These are phyloP conservation scores for Colletotrichum euphorbiae DNA, from an alignment of 2,329 filamentous ascomycete species.

Conservation along the genomic window DNA sequence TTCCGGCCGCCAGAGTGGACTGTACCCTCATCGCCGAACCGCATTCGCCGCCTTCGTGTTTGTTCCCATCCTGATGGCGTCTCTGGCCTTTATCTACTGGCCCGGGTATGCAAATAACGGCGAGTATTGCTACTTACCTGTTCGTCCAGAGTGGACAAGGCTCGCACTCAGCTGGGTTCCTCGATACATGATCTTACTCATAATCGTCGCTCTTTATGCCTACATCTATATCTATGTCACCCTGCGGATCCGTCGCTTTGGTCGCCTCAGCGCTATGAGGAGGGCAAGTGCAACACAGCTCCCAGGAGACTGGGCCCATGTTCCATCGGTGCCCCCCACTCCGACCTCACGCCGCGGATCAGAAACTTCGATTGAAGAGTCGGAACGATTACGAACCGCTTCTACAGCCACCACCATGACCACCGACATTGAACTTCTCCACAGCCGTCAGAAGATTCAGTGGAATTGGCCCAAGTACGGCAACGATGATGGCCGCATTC, in stretches of 20 bases:
- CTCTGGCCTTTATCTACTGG: conserved; percentile 71
- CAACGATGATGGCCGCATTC: conserved; percentile 25
- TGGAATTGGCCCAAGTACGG: conserved; percentile 40
- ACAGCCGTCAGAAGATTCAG: conserved; percentile 35
- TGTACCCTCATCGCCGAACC: conserved; percentile 74
- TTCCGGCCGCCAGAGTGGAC: conserved; percentile 66
- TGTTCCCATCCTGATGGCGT: conserved; percentile 70
- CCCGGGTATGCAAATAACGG: conserved; percentile 71
- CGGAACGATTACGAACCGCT: conserved; percentile 29
- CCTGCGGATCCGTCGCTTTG: conserved; percentile 55
- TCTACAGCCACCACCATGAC: conserved; percentile 31
- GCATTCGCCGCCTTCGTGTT: conserved; percentile 69
- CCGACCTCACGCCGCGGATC: conserved; percentile 42
- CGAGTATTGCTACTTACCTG: conserved; percentile 77
- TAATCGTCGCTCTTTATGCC: conserved; percentile 73
- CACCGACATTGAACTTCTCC: conserved; percentile 32
- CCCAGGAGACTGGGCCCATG: conserved; percentile 24
- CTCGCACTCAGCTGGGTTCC: conserved; percentile 79
- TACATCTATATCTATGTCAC: conserved; percentile 78
- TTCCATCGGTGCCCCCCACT: conserved; percentile 44
- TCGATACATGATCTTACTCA: conserved; percentile 74
- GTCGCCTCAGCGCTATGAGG: conserved; percentile 38
- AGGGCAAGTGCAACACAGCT: conserved; percentile 32
- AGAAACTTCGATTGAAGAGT: conserved; percentile 35
- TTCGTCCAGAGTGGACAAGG: conserved; percentile 75